These are phyloP conservation scores for Sanghuangporus sanghuang DNA, from an alignment of 1,284 basidiomycete species.

Conservation along the genomic window DNA sequence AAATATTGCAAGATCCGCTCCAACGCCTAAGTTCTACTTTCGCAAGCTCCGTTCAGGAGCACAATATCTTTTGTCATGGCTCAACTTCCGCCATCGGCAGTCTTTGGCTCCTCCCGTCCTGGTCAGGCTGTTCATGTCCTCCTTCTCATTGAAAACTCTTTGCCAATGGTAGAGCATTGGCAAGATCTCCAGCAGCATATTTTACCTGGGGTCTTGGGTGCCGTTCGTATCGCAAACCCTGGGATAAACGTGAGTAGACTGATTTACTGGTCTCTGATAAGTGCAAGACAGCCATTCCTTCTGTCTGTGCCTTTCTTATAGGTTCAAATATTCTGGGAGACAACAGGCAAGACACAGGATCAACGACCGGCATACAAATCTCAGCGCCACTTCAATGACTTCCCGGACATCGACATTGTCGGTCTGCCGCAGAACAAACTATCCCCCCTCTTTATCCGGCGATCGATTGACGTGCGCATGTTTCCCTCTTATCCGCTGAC, in stretches of 20 bases:
- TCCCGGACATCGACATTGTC: constrained; percentile 19
- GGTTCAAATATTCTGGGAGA: constrained; percentile 19
- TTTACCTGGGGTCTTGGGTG: constrained; percentile 16
- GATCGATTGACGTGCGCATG: constrained; percentile 17
- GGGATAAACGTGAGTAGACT: constrained; percentile 12
- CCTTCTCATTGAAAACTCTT: constrained; percentile 18
- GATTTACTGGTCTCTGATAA: background rate
- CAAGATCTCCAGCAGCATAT: constrained; percentile 17
- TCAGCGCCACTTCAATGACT: constrained; percentile 18
- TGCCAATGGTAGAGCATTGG: constrained; percentile 17
- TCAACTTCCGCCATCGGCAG: constrained; percentile 16
- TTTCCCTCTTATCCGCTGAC: background rate
- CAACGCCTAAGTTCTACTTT: background rate
- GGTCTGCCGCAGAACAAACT: constrained; percentile 16
- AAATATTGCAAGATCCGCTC: background rate
- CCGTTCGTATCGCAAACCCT: constrained; percentile 19
- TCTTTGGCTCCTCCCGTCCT: constrained; percentile 15
- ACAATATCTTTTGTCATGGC: constrained; percentile 9
- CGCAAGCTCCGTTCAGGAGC: constrained; percentile 1
- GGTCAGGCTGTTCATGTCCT: constrained; percentile 18
- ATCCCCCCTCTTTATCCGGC: constrained; percentile 17
- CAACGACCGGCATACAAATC: constrained; percentile 10
- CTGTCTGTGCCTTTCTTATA: background rate
- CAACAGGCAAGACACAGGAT: constrained; percentile 17
- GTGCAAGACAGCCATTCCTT: background rate